These are phyloP conservation scores for Sambucus nigra DNA, from an alignment of 129 eudicot species.

Conservation along the genomic window DNA sequence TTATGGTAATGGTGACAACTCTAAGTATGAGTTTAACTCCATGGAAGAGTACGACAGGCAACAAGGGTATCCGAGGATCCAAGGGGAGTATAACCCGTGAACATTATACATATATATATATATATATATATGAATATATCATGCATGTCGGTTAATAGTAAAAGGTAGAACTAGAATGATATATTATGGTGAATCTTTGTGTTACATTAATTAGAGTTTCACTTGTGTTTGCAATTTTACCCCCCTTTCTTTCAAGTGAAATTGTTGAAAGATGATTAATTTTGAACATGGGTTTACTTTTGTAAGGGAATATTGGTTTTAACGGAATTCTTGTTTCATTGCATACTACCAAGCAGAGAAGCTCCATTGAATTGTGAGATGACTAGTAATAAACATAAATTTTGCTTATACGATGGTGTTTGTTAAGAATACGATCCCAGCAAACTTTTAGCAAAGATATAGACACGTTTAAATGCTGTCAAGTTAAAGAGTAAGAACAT, in stretches of 20 bases:
- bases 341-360: too few species aligned
- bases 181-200: conserved; percentile 2
- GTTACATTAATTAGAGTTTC: background rate
- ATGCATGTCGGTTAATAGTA: background rate
- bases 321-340: too few species aligned
- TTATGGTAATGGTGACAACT: conserved; percentile 23
- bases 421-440: too few species aligned
- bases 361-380: too few species aligned
- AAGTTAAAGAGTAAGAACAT: too few species aligned
- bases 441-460: too few species aligned
- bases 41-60: conserved; percentile 77
- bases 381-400: too few species aligned
- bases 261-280: background rate
- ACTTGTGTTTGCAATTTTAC: background rate
- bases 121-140: too few species aligned
- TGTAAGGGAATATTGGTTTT: too few species aligned
- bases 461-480: too few species aligned
- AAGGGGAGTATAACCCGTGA: conserved; percentile 9
- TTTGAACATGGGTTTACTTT: background rate
- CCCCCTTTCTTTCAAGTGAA: background rate
- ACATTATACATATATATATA: too few species aligned
- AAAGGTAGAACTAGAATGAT: background rate
- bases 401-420: too few species aligned
- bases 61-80: conserved; percentile 22
- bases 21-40: conserved; percentile 54